Evolutionary conservation across 257 asterid species (phyloP).

Genomic region (Nicotiana undulata): DNA sequence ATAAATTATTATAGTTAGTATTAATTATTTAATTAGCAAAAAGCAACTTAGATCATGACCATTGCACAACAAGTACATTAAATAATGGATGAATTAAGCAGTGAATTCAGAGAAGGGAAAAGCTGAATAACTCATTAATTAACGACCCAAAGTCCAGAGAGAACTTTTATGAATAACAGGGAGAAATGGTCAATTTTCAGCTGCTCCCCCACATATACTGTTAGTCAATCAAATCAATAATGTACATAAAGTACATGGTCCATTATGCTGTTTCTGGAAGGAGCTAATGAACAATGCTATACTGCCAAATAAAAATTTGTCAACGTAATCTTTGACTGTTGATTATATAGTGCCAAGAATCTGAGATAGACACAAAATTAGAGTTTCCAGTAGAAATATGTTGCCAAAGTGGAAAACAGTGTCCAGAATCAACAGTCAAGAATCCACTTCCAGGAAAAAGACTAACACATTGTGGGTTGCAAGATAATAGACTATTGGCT

Average conservation of each 20-base stretch:
- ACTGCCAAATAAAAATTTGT: not conserved
- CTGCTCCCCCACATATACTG: slow-evolving; percentile 1
- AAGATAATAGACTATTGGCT: not conserved
- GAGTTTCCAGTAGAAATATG: not conserved
- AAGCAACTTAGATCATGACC: not conserved
- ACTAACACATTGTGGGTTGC: not conserved
- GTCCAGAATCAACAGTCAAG: not conserved
- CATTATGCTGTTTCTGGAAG: not conserved
- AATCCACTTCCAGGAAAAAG: not conserved
- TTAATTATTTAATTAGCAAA: not conserved
- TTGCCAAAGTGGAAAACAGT: not conserved
- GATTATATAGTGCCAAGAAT: not conserved
- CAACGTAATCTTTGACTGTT: not conserved
- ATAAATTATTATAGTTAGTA: not conserved
- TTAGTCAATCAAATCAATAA: not conserved
- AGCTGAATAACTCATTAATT: not conserved
- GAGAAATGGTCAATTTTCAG: not conserved
- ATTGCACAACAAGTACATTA: not conserved
- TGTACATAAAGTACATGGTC: not conserved
- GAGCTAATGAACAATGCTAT: not conserved
- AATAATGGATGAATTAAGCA: not conserved
- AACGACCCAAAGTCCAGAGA: not conserved
- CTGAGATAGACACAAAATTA: not conserved
- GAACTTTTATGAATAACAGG: not conserved
- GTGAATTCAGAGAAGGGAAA: not conserved